Evolutionary conservation across 2,329 filamentous ascomycete species (phyloP), one percentile per base, ranked within the genome.

Genomic region (Ophiostoma himal-ulmi): DNA sequence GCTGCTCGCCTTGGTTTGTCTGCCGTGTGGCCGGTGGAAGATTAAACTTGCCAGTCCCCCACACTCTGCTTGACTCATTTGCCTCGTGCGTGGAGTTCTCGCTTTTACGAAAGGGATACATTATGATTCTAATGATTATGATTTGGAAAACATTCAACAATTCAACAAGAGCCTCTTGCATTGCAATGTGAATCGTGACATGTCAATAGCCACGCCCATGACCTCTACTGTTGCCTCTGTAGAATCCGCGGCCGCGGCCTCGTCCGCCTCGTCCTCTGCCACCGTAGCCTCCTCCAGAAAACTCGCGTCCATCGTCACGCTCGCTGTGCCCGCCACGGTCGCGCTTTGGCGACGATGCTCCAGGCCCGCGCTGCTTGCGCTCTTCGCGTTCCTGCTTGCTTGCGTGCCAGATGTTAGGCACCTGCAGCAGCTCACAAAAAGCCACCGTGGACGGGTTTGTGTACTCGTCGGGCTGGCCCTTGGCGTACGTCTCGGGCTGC

Each of bases 381-480:
- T 83, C 82, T 17, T 81, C 80, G 68, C 88, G 85, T 78, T 96
- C 91, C 75, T 93, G 88, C 2, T 90, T 85, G n/a, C 81, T 88
- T 1, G 90, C 86, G 75, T 91, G 84, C 82, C 88, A 96, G 11
- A 89, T 83, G 77, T 98, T 96, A 6, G 86, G 81, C 44, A 99
- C 88, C 10, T 86, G 88, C 1, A 98, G 76, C 70, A 98, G 80
- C 70, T 89, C 82, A 79, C 95, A 99, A 77, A 94, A 98, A 3
- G 83, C 80, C n/a, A 82, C 83, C 7, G 93, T 98, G 80, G 98
- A 94, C 14, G 91, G 89, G 76, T 95, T 98, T 4, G 88, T 92
- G 77, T 94, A 94, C 79, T 97, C 94, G 1, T 83, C 81, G 1
- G 93, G 92, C 77, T 88, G 85, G n/a, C 89, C 82, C 0, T 81